These are phyloP conservation scores for Malassezia brasiliensis DNA, from an alignment of 1,284 basidiomycete species.

Conservation along the genomic window DNA sequence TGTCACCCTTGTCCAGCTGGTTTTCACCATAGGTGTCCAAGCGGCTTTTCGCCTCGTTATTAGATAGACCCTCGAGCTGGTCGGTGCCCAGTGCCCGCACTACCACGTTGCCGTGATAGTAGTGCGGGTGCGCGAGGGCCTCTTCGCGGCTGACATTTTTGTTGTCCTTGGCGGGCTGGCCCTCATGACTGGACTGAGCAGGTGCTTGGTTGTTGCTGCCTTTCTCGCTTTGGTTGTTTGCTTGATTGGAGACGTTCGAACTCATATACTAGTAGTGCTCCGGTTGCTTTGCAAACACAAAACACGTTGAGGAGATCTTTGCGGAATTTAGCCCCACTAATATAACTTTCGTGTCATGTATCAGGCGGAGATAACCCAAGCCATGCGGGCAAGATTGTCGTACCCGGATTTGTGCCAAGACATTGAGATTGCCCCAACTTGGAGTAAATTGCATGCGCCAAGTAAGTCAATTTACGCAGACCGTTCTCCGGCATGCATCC, in stretches of 20 bases:
- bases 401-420: too few relatives aligned
- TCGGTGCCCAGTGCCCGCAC: conserved; percentile 4
- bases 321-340: neutral
- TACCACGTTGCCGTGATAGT: conserved; percentile 3
- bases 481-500: too few relatives aligned
- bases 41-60: conserved; percentile 24
- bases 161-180: neutral
- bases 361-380: too few relatives aligned
- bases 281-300: neutral
- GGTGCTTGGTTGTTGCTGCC: neutral
- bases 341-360: too few relatives aligned
- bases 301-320: neutral
- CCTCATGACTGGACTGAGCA: too few relatives aligned
- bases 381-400: too few relatives aligned
- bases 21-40: conserved; percentile 36
- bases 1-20: conserved; percentile 38
- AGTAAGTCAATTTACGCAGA: too few relatives aligned
- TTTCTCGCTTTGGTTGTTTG: neutral
- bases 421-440: too few relatives aligned
- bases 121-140: conserved; percentile 1
- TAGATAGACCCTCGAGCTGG: conserved; percentile 23
- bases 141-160: conserved; percentile 1
- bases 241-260: neutral
- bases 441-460: too few relatives aligned
- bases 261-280: neutral